Evolutionary conservation across 129 eudicot species (phyloP).

Genomic region (Glebionis coronaria): DNA sequence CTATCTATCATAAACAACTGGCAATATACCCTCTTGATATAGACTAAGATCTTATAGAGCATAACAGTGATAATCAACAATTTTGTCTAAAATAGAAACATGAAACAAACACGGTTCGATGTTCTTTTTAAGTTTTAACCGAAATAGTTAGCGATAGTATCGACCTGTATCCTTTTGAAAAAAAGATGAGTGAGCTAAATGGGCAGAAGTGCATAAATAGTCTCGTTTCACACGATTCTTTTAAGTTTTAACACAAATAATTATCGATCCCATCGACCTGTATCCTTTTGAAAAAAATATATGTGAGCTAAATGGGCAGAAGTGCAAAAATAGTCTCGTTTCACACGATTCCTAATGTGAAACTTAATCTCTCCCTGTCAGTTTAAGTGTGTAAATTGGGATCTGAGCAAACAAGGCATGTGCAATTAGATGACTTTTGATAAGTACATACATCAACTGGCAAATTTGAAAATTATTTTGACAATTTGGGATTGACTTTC

Average conservation of each 20-base stretch:
- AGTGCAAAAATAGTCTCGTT: not conserved
- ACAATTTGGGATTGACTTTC: slow-evolving; percentile 33
- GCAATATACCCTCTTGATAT: slow-evolving; percentile 15
- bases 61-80: no score
- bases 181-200: no score
- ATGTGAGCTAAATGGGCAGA: no score
- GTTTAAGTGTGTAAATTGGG: slow-evolving; percentile 26
- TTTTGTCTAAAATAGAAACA: not conserved
- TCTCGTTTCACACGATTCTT: no score
- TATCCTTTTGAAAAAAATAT: not conserved
- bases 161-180: no score
- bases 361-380: not conserved
- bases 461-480: slow-evolving; percentile 25
- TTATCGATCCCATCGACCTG: not conserved
- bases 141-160: no score
- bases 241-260: not conserved
- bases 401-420: slow-evolving; percentile 38
- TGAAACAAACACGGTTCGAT: no score
- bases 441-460: slow-evolving; percentile 27
- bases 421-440: slow-evolving; percentile 37
- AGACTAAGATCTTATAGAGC: slow-evolving; percentile 7
- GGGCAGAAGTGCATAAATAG: no score
- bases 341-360: not conserved
- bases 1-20: slow-evolving; percentile 19
- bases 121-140: no score